Evolutionary conservation across 371 early-diverging fungal species (phyloP).

Genomic region (Actinomortierella wolfii): DNA sequence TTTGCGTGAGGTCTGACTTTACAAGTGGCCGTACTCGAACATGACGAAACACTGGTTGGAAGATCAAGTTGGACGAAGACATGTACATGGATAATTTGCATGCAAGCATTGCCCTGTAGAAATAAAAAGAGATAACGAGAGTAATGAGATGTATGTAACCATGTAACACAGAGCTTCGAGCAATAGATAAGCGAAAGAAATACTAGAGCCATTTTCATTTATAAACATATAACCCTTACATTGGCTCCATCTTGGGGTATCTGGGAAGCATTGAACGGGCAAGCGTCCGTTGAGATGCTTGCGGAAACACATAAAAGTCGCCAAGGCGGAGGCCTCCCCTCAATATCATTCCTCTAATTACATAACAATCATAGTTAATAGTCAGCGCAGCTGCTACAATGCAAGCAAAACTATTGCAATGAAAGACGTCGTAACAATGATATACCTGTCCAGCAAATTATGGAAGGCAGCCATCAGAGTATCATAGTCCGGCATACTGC

Average conservation of each 20-base stretch:
- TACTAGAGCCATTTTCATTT: neutral
- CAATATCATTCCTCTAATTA: constrained; percentile 28
- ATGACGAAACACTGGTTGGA: constrained; percentile 40
- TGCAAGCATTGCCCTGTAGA: constrained; percentile 33
- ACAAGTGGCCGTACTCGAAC: constrained; percentile 30
- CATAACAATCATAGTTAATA: neutral
- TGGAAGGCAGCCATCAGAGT: too few species aligned
- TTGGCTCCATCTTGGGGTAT: constrained; percentile 31
- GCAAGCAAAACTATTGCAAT: neutral
- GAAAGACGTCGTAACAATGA: neutral
- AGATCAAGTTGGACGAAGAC: constrained; percentile 30
- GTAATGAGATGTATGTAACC: neutral
- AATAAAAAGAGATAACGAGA: neutral
- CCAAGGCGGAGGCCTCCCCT: constrained; percentile 41
- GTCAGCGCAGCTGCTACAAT: neutral
- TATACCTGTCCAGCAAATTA: neutral
- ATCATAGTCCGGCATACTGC: too few species aligned
- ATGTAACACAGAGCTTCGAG: neutral
- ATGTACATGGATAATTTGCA: constrained; percentile 35
- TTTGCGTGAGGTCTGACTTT: constrained; percentile 16
- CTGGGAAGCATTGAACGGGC: constrained; percentile 30
- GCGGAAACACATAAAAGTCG: constrained; percentile 35
- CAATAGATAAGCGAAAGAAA: neutral
- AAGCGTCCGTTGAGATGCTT: constrained; percentile 25
- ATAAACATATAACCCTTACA: constrained; percentile 14